Evolutionary conservation across 495 filamentous ascomycete species (phyloP), one percentile per base, ranked within the genome.

Genomic region (Annulohypoxylon stygium): DNA sequence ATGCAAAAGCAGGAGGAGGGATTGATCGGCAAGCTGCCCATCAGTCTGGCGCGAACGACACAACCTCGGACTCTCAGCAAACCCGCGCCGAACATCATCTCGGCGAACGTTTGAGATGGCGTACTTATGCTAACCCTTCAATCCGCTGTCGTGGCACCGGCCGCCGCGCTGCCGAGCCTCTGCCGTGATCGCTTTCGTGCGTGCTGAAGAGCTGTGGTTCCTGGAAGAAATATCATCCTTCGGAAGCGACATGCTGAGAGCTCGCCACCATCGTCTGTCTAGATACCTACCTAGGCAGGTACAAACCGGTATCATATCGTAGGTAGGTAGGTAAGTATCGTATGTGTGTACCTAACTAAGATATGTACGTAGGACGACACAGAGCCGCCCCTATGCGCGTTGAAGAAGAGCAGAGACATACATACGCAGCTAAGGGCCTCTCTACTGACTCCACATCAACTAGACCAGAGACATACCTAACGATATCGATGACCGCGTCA

Each of bases 201-300:
- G 50, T 33, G n/a, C 34, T 23, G 68, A 60, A 60, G 43, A 51
- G 41, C 23, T 11, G 61, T 62, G 48, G 69, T 61, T 61, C 63
- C 61, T 65, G 61, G 54, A 55, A 61, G 36, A 61, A 55, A 62
- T 57, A 51, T 61, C 25, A 53, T 41, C 41, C 61, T 45, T 62
- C 63, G 69, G 63, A 67, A 67, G 69, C 37, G 25, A 50, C 12
- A n/a, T 50, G 61, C 1, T 30, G 8, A 47, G 41, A 43, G 47
- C 55, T 51, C 12, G 55, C 18, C 30, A 65, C 23, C 16, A 36
- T 14, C 12, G 30, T 30, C 30, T 30, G 30, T 30, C 30, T 30
- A 30, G 30, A 30, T 55, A 26, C 50, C 8, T 54, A 54, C 50
- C 50, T 33, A 25, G 10, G 8, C 11, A 10, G 20, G 23, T 37